phyloP scores from a whole-genome alignment of 1,284 basidiomycete species.

The Agroathelia rolfsii region DNA sequence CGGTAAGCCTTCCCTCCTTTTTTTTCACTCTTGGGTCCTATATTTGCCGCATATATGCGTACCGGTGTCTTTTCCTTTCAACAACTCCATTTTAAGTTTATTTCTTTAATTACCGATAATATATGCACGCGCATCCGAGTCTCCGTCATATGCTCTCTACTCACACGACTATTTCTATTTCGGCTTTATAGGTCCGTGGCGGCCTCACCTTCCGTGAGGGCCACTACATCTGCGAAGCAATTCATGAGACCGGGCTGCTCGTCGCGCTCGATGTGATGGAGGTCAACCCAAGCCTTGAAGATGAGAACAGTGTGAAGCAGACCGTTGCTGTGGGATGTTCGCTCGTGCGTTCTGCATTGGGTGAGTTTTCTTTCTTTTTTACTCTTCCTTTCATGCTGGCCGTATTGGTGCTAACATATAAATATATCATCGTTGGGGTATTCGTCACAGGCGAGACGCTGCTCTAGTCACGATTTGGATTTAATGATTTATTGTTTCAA shows the following conservation, averaged over 20 bases:
- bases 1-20: conserved; percentile 35
- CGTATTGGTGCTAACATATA: too few relatives aligned
- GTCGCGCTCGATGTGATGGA: conserved; percentile 94
- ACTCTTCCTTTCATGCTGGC: neutral
- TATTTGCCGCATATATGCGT: too few relatives aligned
- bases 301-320: conserved; percentile 66
- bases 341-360: conserved; percentile 82
- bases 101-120: too few relatives aligned
- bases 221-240: conserved; percentile 92
- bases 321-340: conserved; percentile 95
- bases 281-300: conserved; percentile 87
- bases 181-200: conserved; percentile 72
- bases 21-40: neutral
- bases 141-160: conserved; percentile 1
- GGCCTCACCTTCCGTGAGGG: conserved; percentile 97
- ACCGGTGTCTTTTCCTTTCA: too few relatives aligned
- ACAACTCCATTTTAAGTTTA: too few relatives aligned
- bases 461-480: too few relatives aligned
- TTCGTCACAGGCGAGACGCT: too few relatives aligned
- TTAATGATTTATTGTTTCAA: too few relatives aligned
- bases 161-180: too few relatives aligned
- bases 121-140: too few relatives aligned
- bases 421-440: too few relatives aligned
- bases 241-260: conserved; percentile 88
- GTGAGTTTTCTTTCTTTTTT: conserved; percentile 31